Evolutionary conservation across 2,329 filamentous ascomycete genomes (phyloP), one percentile per base, ranked within the genome.

Genomic region (Nigrospora osmanthi): DNA sequence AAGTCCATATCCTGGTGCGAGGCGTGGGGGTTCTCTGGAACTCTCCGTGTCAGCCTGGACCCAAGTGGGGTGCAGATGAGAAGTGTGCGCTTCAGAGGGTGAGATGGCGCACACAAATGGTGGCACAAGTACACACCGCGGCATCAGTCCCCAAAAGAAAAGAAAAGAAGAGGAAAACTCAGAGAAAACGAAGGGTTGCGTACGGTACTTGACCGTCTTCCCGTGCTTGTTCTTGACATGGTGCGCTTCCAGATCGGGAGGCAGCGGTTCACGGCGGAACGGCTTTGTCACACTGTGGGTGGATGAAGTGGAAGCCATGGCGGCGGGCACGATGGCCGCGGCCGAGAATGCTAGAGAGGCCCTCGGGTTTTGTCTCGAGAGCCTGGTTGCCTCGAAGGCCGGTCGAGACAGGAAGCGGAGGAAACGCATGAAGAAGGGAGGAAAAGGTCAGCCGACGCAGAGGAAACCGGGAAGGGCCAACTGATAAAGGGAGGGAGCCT

Each of bases 201-300:
- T 80, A 46, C 62, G 62, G 57, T 78, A 80, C 47, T 66, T 65
- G 39, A 66, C 55, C 34, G 58, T 60, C 15, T 59, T 54, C 36
- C 72, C 72, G 36, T 61, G 51, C 42, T 59, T 62, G 36, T 61
- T 54, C 47, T 68, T 60, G 41, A 76, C 56, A 48, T 80, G 73
- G 51, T 79, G 74, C 16, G 71, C 62, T 45, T 71, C 70, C 17
- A 61, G 53, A n/a, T 58, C 52, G 28, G 70, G 71, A 30, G 71
- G 67, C 2, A 70, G 63, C 9, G 71, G 47, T 14, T 36, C 35
- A 10, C 19, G 9, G 17, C 32, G 33, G 32, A 17, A 35, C 15
- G 40, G 40, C 14, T 42, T 42, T 10, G 40, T 42, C 12, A 42
- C 33, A 4, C 17, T 42, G 19, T 28, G 23, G 2, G n/a, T n/a